Conservation (phyloP, 2,329 filamentous ascomycete species). For the Proliferodiscus dingleyae region DNA sequence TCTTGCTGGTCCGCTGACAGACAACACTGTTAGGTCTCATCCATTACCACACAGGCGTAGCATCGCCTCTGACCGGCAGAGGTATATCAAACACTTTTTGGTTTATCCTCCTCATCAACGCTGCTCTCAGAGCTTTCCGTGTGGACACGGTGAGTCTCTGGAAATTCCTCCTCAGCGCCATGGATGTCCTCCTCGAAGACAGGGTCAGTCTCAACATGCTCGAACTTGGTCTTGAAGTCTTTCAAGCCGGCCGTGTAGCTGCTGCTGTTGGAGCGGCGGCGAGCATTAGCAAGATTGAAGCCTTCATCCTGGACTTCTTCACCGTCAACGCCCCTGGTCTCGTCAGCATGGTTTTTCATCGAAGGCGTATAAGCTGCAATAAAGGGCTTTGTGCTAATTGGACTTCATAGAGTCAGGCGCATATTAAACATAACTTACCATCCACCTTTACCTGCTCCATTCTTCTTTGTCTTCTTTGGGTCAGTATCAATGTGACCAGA, state of each 20-base stretch:
- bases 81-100: slow-evolving; percentile 34
- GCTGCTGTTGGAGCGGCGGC: slow-evolving; percentile 90
- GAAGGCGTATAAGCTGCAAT: neutral
- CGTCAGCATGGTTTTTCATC: slow-evolving; percentile 13
- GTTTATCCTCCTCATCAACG: slow-evolving; percentile 35
- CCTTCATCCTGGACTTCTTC: slow-evolving; percentile 80
- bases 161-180: slow-evolving; percentile 45
- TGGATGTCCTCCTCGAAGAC: slow-evolving; percentile 87
- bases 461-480: slow-evolving; percentile 95
- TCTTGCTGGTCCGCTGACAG: slow-evolving; percentile 22
- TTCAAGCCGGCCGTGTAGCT: slow-evolving; percentile 63
- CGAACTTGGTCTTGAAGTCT: slow-evolving; percentile 96
- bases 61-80: slow-evolving; percentile 12
- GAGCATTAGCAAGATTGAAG: slow-evolving; percentile 79
- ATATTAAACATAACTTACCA: slow-evolving; percentile 59
- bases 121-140: slow-evolving; percentile 30
- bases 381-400: slow-evolving; percentile 18
- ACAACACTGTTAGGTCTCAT: slow-evolving; percentile 20
- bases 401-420: neutral
- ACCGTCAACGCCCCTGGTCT: slow-evolving; percentile 70
- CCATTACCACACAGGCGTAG: slow-evolving; percentile 14
- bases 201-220: slow-evolving; percentile 80
- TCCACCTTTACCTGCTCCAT: slow-evolving; percentile 86
- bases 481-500: slow-evolving; percentile 73
- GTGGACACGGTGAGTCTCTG: slow-evolving; percentile 26